These are phyloP conservation scores for Botrytis fabae DNA, from an alignment of 2,329 filamentous ascomycete genomes.

Conservation along the genomic window DNA sequence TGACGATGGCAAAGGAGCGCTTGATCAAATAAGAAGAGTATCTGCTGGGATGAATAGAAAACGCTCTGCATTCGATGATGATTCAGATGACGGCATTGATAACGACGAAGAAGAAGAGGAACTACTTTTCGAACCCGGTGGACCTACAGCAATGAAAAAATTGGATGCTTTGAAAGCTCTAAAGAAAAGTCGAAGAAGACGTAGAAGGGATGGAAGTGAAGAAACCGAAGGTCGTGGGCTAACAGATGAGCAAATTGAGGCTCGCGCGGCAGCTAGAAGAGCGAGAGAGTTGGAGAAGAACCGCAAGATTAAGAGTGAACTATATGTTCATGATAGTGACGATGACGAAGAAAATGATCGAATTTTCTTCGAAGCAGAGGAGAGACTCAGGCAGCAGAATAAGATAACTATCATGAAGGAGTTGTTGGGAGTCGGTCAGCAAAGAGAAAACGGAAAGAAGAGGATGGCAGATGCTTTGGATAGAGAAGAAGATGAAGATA, in stretches of 20 bases:
- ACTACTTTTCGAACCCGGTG: conserved; percentile 67
- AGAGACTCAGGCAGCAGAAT: conserved; percentile 58
- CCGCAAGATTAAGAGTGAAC: conserved; percentile 77
- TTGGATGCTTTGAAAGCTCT: conserved; percentile 56
- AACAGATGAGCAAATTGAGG: conserved; percentile 64
- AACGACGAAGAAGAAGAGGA: conserved; percentile 52
- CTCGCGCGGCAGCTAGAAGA: conserved; percentile 58
- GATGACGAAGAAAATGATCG: conserved; percentile 75
- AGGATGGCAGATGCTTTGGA: conserved; percentile 27
- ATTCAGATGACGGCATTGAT: conserved; percentile 62
- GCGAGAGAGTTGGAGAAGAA: conserved; percentile 75
- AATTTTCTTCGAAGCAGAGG: conserved; percentile 78
- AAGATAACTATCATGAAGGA: conserved; percentile 39
- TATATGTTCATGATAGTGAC: conserved; percentile 81
- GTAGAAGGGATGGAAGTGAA: conserved; percentile 41
- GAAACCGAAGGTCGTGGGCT: conserved; percentile 47
- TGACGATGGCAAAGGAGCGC: conserved; percentile 67
- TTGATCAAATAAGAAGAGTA: conserved; percentile 77
- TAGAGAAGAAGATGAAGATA: conserved; percentile 32
- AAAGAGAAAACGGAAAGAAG: conserved; percentile 29
- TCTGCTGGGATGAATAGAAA: conserved; percentile 47
- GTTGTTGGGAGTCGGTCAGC: conserved; percentile 33
- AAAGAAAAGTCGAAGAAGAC: conserved; percentile 58
- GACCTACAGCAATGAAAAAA: conserved; percentile 58
- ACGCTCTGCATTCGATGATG: conserved; percentile 68